phyloP scores from a whole-genome alignment of 129 eudicot species.

The Heracleum sosnowskyi region DNA sequence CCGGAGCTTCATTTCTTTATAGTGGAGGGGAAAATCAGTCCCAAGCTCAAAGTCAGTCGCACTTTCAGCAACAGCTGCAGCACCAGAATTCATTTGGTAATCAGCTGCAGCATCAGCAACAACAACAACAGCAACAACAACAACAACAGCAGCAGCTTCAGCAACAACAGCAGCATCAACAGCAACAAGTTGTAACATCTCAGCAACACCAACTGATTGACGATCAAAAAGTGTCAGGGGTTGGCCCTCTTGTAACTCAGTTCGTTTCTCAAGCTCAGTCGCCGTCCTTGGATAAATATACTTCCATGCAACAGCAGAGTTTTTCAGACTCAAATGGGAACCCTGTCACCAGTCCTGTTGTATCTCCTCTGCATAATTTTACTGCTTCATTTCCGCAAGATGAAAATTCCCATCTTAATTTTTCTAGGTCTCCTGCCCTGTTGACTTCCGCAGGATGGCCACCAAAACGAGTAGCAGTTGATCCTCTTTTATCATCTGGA shows the following conservation, averaged over 20 bases:
- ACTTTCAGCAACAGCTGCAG: slow-evolving; percentile 45
- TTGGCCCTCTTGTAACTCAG: slow-evolving; percentile 18
- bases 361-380: slow-evolving; percentile 45
- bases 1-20: slow-evolving; percentile 26
- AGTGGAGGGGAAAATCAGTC: slow-evolving; percentile 21
- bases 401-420: slow-evolving; percentile 46
- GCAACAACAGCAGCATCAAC: slow-evolving; percentile 30
- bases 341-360: slow-evolving; percentile 27
- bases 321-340: slow-evolving; percentile 48
- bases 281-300: slow-evolving; percentile 27
- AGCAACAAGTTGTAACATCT: slow-evolving; percentile 10
- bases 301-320: slow-evolving; percentile 47
- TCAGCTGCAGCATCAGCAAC: slow-evolving; percentile 18
- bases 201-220: slow-evolving; percentile 16
- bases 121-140: neutral
- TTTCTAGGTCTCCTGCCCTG: slow-evolving; percentile 40
- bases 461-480: slow-evolving; percentile 74
- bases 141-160: slow-evolving; percentile 37
- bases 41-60: slow-evolving; percentile 22
- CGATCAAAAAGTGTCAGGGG: slow-evolving; percentile 11
- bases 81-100: slow-evolving; percentile 37
- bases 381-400: slow-evolving; percentile 60
- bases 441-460: slow-evolving; percentile 61
- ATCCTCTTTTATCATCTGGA: slow-evolving; percentile 45
- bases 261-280: slow-evolving; percentile 36